Percentiles rank a stretch among this genome's conserved stretches.
Evolutionary conservation across 495 filamentous ascomycete genomes (phyloP).

Genomic region (Penicilliopsis zonata): DNA sequence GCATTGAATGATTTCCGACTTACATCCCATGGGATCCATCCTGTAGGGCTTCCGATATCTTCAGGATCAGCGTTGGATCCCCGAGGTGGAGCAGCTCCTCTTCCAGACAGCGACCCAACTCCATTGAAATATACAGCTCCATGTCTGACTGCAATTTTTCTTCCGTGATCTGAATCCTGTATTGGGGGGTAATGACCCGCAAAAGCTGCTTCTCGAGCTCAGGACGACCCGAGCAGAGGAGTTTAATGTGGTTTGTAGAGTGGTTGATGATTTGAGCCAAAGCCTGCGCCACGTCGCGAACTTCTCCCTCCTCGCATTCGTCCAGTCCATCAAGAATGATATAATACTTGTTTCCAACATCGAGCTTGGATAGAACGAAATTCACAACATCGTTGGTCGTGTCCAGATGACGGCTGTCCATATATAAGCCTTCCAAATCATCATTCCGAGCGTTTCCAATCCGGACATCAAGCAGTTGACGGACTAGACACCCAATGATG

Average conservation of each 20-base stretch:
- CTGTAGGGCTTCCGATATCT: constrained; percentile 7
- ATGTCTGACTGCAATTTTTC: constrained; percentile 9
- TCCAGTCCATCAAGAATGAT: constrained; percentile 12
- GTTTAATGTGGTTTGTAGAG: constrained; percentile 1
- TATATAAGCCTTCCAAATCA: constrained; percentile 2
- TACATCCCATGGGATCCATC: constrained; percentile 12
- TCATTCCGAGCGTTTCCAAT: constrained; percentile 4
- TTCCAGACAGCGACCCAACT: constrained; percentile 1
- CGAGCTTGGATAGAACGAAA: constrained; percentile 6
- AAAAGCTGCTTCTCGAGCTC: constrained; percentile 4
- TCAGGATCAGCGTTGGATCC: constrained; percentile 4
- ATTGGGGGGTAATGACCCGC: background rate
- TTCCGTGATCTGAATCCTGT: constrained; percentile 1
- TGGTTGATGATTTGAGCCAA: background rate
- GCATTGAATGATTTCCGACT: no score
- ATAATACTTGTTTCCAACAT: constrained; percentile 5
- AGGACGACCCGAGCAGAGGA: constrained; percentile 5
- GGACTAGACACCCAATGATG: constrained; percentile 9
- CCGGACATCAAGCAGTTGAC: constrained; percentile 8
- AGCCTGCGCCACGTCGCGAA: background rate
- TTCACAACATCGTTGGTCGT: constrained; percentile 5
- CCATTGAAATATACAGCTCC: constrained; percentile 8
- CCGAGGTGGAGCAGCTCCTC: constrained; percentile 1
- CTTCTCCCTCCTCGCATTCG: constrained; percentile 4
- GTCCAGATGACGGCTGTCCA: background rate